Percentiles rank a stretch among this genome's conserved stretches.
Conservation (phyloP, 345 rosid species). For the Erodium maritimum region DNA sequence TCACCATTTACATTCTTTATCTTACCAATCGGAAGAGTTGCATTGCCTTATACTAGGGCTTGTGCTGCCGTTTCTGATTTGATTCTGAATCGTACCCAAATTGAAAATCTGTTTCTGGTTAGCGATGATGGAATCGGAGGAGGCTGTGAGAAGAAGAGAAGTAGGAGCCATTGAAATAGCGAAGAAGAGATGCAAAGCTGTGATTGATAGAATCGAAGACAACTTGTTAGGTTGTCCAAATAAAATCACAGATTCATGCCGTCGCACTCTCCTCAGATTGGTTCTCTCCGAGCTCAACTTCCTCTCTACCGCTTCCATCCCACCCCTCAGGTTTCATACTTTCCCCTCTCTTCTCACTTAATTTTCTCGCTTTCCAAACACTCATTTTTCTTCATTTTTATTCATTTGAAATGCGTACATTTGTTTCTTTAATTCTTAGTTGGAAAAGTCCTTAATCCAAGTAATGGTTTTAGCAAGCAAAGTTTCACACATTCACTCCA, state of each 20-base stretch:
- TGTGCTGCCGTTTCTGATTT: no score
- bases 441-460: no score
- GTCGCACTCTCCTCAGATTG: constrained; percentile 55
- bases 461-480: no score
- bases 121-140: neutral
- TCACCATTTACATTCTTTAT: no score
- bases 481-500: no score
- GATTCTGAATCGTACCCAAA: no score
- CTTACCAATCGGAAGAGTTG: no score
- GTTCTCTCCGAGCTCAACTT: constrained; percentile 65
- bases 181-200: constrained; percentile 37
- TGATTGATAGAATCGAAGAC: constrained; percentile 26
- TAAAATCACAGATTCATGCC: constrained; percentile 31
- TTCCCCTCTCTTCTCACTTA: neutral
- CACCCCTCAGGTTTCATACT: constrained; percentile 47
- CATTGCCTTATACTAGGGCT: no score
- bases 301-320: constrained; percentile 28
- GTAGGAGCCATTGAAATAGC: constrained; percentile 30
- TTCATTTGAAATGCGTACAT: neutral
- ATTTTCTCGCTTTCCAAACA: neutral
- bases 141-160: neutral
- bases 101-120: no score
- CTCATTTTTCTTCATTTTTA: neutral
- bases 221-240: constrained; percentile 18
- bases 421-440: neutral